These are phyloP conservation scores for Nakazawaea populi DNA, from an alignment of 805 yeast species.

Conservation along the genomic window DNA sequence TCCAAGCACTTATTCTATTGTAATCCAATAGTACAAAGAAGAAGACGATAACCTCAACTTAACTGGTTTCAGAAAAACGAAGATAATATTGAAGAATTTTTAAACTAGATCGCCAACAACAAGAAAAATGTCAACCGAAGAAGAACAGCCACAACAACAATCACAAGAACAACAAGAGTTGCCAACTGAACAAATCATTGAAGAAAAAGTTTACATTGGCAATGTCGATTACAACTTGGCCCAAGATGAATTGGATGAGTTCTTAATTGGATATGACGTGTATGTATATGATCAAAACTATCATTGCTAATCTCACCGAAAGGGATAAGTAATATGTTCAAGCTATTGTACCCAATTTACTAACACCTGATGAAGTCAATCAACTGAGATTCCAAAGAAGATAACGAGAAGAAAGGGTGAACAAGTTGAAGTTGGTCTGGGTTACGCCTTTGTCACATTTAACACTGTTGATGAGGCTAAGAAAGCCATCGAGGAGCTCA, in stretches of 20 bases:
- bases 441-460: conserved; percentile 50
- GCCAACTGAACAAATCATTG: conserved; percentile 22
- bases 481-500: conserved; percentile 43
- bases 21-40: too few species aligned
- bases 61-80: neutral
- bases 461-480: conserved; percentile 56
- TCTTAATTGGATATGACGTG: conserved; percentile 33
- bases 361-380: conserved; percentile 5
- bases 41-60: neutral
- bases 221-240: conserved; percentile 38
- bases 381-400: conserved; percentile 26
- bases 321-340: neutral
- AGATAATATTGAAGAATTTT: neutral
- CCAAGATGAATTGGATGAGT: conserved; percentile 36
- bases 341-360: neutral
- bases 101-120: neutral
- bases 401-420: conserved; percentile 13
- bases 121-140: conserved; percentile 9
- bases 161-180: neutral
- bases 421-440: conserved; percentile 21
- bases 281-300: conserved; percentile 19
- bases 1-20: too few species aligned
- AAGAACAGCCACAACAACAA: conserved; percentile 12
- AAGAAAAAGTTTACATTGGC: conserved; percentile 39
- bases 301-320: conserved; percentile 7